Base-by-base conservation (phyloP, 306 rosid species). In the Lathyrus tuberosus region DNA sequence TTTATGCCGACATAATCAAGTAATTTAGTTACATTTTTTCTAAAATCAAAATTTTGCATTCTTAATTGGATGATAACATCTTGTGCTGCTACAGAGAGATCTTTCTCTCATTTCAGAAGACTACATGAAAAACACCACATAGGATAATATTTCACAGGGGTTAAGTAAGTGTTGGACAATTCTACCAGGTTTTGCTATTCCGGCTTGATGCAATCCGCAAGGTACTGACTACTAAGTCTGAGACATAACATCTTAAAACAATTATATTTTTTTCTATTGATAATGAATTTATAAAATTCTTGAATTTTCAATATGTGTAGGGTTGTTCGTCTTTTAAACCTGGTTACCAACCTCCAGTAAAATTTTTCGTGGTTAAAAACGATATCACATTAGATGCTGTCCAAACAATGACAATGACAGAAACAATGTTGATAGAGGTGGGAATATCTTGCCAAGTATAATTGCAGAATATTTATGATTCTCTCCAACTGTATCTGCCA, bases 1-100 rank as follows among this genome's bases (percentile, higher is more conserved):
- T 89, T 56, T 72, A 83, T 67, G 96, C 93, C 48, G 96, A 91
- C 67, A 89, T 89, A 93, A 80, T 89, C 79, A 89, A 85, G 93
- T 89, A 79, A 41, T 18, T 56, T n/a, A n/a, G 20, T 8, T 73
- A 68, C 77, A 57, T 31, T 51, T 51, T 31, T 49, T 49, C 47
- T 28, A 10, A 38, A 3, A 1, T 10, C 28, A 4, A 8, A 4
- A 51, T 46, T 12, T 62, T 64, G 30, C 47, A 20, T 65, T 52
- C 71, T 16, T 4, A 35, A 6, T 43, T 52, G 74, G 24, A 37
- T 24, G 38, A 17, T 65, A 33, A 73, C 67, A 65, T 65, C 41
- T 0, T 64, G 41, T 67, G 56, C 62, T 17, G 49, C 35, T 71
- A 76, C 83, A 84, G 84, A 67, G 87, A 84, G 70, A 84, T 84